Base-by-base conservation (phyloP, 176 grass and related monocot genomes). In the Panicum miliaceum region DNA sequence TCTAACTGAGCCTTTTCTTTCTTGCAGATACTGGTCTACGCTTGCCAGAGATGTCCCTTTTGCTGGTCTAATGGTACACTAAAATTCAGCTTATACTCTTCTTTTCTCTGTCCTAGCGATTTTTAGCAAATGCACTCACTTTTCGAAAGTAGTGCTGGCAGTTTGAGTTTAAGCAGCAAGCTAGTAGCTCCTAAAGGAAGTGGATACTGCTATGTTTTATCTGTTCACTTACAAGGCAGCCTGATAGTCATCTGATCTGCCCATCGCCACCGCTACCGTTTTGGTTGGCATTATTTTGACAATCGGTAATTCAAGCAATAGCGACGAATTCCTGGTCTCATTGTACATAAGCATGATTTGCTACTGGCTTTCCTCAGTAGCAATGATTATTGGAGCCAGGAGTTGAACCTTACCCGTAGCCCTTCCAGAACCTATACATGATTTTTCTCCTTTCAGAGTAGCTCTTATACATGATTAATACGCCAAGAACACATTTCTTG, bases 1-100 rank as follows among this genome's bases (percentile, higher is more conserved):
- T 66, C 51, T 13, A 45, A 78, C 53, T 29, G 13, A 73, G n/a
- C 36, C 82, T 79, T 74, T 54, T 84, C 53, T 84, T 71, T 80
- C 73, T 29, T 61, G 36, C 87, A 98, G 96, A 59, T 98, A 94
- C 70, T 93, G 96, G 89, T 98, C 96, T 90, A 98, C 93, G 2
- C 90, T 98, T 87, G 96, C 93, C 57, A 98, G 96, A 84, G 96
- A 98, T 78, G 96, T 98, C 27, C 96, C 93, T 75, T 98, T 98
- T 95, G 93, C 93, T 89, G 93, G 96, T 36, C 86, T 98, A 53
- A 93, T 98, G 96, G 96, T 95, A 93, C 43, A 66, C 87, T 73
- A 47, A 50, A 47, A 75, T 69, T 60, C 12, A 77, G 58, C 76
- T 66, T 76, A 52, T 54, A 56, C 35, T 81, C 20, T 76, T 77